These are phyloP conservation scores for Phytophthora crassamura DNA, from an alignment of 352 stramenopile genomes.

Conservation along the genomic window DNA sequence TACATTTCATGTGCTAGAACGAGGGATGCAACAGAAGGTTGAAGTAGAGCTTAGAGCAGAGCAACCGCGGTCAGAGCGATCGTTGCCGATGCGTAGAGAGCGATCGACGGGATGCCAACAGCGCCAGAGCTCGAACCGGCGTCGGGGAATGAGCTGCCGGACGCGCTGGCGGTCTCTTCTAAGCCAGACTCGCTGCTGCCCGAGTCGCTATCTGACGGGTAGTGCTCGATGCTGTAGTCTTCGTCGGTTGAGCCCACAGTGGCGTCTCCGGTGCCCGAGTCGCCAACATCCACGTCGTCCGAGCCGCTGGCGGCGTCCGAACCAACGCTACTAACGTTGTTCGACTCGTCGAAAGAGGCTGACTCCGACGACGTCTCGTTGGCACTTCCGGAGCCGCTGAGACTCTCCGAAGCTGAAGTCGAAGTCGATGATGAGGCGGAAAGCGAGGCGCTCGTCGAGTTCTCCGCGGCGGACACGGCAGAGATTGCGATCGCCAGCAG, in stretches of 20 bases:
- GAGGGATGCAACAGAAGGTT: conserved; percentile 8
- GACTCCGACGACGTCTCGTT: not conserved
- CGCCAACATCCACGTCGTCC: conserved; percentile 3
- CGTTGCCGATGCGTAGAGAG: conserved; percentile 24
- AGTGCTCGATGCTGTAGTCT: conserved; percentile 16
- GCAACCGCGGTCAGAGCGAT: conserved; percentile 17
- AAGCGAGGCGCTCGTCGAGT: conserved; percentile 8
- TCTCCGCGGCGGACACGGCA: conserved; percentile 12
- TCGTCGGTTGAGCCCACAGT: conserved; percentile 12
- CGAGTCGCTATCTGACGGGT: conserved; percentile 10
- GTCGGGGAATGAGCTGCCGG: not conserved
- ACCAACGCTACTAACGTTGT: not conserved
- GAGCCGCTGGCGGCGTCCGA: conserved; percentile 4
- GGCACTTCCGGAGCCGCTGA: conserved; percentile 1
- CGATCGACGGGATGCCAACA: conserved; percentile 7
- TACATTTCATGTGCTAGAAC: conserved; percentile 5
- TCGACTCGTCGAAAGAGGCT: not conserved
- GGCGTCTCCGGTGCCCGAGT: conserved; percentile 8
- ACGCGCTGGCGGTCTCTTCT: conserved; percentile 11
- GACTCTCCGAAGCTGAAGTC: conserved; percentile 10
- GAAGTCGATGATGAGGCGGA: conserved; percentile 11
- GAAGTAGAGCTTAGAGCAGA: conserved; percentile 23
- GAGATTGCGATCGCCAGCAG: conserved; percentile 34
- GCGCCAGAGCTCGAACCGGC: conserved; percentile 25
- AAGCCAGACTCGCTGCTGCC: conserved; percentile 6